phyloP scores from a whole-genome alignment of 2,329 filamentous ascomycete species.

The Trichoderma koningiopsis region DNA sequence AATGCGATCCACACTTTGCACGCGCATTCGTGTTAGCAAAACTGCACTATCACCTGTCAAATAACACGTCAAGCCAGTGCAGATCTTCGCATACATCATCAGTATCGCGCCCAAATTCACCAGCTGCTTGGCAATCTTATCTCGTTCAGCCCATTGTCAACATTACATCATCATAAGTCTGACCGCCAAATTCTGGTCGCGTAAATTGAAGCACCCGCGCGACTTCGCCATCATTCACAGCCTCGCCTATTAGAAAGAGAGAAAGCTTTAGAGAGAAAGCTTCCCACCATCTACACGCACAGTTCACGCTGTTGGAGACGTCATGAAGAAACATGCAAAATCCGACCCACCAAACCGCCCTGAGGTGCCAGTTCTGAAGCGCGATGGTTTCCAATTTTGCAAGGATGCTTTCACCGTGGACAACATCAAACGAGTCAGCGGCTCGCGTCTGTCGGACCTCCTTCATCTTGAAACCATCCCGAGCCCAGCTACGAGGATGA shows the following conservation, averaged over 20 bases:
- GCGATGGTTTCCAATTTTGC: conserved; percentile 14
- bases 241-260: not conserved
- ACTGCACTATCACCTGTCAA: not conserved
- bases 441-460: not conserved
- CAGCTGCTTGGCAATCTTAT: not conserved
- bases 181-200: not conserved
- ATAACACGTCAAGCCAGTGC: not conserved
- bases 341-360: not conserved
- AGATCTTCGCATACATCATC: not conserved
- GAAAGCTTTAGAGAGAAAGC: too few relatives aligned
- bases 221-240: not conserved
- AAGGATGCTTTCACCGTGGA: not conserved
- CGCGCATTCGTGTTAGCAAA: not conserved
- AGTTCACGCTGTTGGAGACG: not conserved
- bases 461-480: not conserved
- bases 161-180: not conserved
- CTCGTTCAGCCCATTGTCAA: not conserved
- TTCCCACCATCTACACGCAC: too few relatives aligned
- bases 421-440: not conserved
- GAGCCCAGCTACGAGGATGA: not conserved
- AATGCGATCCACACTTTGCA: not conserved
- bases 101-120: not conserved
- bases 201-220: not conserved
- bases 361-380: not conserved
- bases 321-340: not conserved